phyloP scores from a whole-genome alignment of 192 early-diverging fungal genomes.

The Backusella morwellensis region DNA sequence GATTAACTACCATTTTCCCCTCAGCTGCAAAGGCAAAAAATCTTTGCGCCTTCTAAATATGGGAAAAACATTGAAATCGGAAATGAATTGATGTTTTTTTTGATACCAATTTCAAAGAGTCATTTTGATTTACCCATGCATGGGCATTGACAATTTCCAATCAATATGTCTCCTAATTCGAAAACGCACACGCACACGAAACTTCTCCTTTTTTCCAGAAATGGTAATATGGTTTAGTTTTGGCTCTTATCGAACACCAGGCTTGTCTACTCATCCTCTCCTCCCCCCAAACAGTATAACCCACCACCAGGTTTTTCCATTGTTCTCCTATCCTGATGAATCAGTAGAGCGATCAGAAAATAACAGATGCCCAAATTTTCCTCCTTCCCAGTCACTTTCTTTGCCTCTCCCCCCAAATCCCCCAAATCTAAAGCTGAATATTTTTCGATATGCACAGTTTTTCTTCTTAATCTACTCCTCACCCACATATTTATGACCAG shows the following conservation, averaged over 20 bases:
- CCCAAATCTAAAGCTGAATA: not conserved
- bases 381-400: not conserved
- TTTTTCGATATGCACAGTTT: not conserved
- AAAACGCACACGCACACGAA: not conserved
- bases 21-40: not conserved
- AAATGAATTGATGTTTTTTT: not conserved
- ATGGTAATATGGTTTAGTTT: not conserved
- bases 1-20: not conserved
- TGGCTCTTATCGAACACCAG: not conserved
- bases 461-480: not conserved
- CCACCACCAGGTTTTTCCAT: not conserved
- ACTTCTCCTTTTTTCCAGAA: not conserved
- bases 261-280: not conserved
- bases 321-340: no score
- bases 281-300: not conserved
- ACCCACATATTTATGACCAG: not conserved
- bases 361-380: not conserved
- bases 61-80: not conserved
- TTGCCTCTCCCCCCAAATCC: not conserved
- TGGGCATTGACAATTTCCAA: not conserved
- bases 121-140: not conserved
- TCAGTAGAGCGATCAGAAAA: not conserved
- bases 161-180: not conserved
- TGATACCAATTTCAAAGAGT: not conserved
- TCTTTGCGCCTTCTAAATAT: constrained; percentile 4